Evolutionary conservation across 352 stramenopile genomes (phyloP), one percentile per base, ranked within the genome.

Genomic region (Globisporangium solare): DNA sequence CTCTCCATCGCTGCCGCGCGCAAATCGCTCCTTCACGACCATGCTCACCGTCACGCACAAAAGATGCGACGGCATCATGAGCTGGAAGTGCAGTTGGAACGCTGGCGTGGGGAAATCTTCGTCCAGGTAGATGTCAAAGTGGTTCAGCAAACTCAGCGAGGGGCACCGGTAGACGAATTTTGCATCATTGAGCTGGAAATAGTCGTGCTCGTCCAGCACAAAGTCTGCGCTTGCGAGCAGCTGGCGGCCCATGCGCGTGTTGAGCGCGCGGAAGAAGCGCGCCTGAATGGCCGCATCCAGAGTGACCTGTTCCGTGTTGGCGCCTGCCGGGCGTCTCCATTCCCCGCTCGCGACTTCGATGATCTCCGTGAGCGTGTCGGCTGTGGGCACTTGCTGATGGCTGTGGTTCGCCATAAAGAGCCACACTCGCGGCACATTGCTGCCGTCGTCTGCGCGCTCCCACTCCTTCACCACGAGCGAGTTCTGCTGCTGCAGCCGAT

Each of bases 51-150:
- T 67, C 50, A 89, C 73, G 5, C 64, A 71, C 15, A 89, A 53
- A 56, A 82, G 56, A 24, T 79, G 66, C 14, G 66, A 73, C 20
- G 70, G 74, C 12, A 67, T 48, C 14, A 89, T 58, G 20, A 82
- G 40, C 18, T 71, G 63, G 39, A 89, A 82, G 21, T 79, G 68
- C 54, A 88, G 35, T 22, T 81, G 64, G 20, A 88, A 83, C 3
- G 58, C 66, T 14, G 75, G 66, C 3, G 35, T 61, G 0, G 79
- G 67, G 45, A 76, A 60, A 6, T 67, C 65, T 43, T 92, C 79
- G 41, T 87, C 66, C 15, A 92, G 50, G 56, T 84, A 88, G 5
- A 86, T 68, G 31, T 88, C 76, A 46, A 86, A 75, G 22, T 86
- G 74, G 61, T 88, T 85, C 6, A 86, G 51, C 22, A 59, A 60